Evolutionary conservation across 2,329 filamentous ascomycete species (phyloP), one percentile per base, ranked within the genome.

Genomic region (Botrytis byssoidea): DNA sequence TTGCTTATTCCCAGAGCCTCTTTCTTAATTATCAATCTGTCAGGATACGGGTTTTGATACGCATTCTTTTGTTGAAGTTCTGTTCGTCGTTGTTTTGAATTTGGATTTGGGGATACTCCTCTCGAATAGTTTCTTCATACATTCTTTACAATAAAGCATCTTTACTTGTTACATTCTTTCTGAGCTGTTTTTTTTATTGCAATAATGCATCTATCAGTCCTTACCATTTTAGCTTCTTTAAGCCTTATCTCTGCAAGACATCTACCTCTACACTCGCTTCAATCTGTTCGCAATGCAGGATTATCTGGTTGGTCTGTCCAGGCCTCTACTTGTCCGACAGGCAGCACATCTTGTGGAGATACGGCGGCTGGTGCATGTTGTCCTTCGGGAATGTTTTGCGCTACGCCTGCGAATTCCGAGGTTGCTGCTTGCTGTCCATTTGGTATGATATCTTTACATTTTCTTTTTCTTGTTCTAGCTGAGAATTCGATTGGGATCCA

Each of bases 381-480:
- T 51, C 74, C 74, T 29, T 72, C 72, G 8, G 61, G 40, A 46
- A 71, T 75, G 35, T 32, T 66, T 44, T 75, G 74, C 35, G 70
- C 68, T 22, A n/a, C 70, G 18, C 65, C 65, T 68, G 74, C 60
- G 14, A 75, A 74, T 48, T 63, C 72, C n/a, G 73, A 75, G 40
- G 73, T 75, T 57, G 74, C 73, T 51, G 73, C 74, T 35, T 75
- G 74, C 51, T 75, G 74, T 66, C 32, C 73, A 37, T 60, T n/a
- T 44, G 25, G 74, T 75, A 70, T 71, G 69, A 22, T 32, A 59
- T 16, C 5, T 9, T 37, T 18, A 9, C 32, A 8, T 16, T 16
- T 6, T 22, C 10, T 22, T 63, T n/a, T 18, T 61, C 12, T 18
- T 2, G 16, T 14, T 63, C 35, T 9, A 2, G 35, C n/a, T 8